These are phyloP conservation scores for Cercophora scortea DNA, from an alignment of 495 filamentous ascomycete genomes.

Conservation along the genomic window DNA sequence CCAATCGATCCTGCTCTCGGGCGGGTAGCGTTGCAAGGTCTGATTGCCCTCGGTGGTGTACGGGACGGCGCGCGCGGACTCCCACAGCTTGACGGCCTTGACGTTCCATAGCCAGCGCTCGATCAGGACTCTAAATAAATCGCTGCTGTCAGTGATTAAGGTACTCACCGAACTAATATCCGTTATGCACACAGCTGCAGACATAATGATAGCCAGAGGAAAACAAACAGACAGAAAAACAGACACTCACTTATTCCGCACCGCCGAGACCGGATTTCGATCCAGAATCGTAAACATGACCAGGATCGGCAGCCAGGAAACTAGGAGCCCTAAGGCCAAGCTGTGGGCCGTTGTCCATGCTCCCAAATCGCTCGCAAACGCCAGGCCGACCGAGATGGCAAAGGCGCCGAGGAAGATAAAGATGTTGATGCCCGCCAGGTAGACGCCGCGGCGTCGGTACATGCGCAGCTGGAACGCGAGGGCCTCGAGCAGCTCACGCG, in stretches of 20 bases:
- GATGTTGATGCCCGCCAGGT: slow-evolving; percentile 1
- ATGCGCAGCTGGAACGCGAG: slow-evolving; percentile 7
- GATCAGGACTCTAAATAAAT: neutral
- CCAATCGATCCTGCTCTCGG: neutral
- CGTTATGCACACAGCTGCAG: too few species aligned
- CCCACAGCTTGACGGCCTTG: slow-evolving; percentile 4
- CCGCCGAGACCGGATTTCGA: slow-evolving; percentile 37
- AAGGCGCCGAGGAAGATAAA: slow-evolving; percentile 21
- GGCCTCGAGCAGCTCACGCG: slow-evolving; percentile 5
- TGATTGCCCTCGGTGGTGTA: neutral
- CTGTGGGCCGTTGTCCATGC: slow-evolving; percentile 33
- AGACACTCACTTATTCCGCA: slow-evolving; percentile 21
- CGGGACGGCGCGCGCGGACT: neutral
- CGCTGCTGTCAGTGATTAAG: neutral
- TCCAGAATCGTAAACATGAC: slow-evolving; percentile 39
- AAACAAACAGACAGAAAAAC: neutral
- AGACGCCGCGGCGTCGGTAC: slow-evolving; percentile 7
- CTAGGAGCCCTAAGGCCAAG: slow-evolving; percentile 38
- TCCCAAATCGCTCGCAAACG: slow-evolving; percentile 31
- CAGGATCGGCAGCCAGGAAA: slow-evolving; percentile 43
- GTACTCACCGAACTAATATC: too few species aligned
- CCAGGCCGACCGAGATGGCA: slow-evolving; percentile 34
- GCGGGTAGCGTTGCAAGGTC: neutral
- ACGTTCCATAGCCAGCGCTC: slow-evolving; percentile 11
- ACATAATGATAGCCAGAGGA: neutral